Conservation (phyloP, 192 early-diverging fungal genomes). For the Coemansia sp. region DNA sequence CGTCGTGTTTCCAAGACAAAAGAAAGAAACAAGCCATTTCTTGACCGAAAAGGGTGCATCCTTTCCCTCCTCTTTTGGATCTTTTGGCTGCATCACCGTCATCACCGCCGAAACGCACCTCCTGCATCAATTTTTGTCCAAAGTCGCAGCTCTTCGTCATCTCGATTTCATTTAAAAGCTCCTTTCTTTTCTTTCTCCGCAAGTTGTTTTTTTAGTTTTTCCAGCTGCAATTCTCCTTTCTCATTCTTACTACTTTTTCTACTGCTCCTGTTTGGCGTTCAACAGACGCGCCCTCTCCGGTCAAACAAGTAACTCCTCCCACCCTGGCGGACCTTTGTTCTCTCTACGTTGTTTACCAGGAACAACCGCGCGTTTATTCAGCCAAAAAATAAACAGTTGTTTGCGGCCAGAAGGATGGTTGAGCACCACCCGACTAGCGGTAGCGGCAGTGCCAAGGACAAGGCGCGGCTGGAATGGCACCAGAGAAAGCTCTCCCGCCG, state of each 20-base stretch:
- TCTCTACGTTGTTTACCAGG: neutral
- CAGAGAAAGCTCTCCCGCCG: constrained; percentile 26
- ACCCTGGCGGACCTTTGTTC: neutral
- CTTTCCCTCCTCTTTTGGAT: too few relatives aligned
- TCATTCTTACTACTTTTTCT: neutral
- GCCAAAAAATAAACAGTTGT: neutral
- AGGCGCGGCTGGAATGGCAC: constrained; percentile 3
- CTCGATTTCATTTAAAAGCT: too few relatives aligned
- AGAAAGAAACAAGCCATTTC: too few relatives aligned
- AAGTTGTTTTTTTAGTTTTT: too few relatives aligned
- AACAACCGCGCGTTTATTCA: neutral
- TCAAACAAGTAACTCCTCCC: neutral
- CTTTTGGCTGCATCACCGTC: neutral
- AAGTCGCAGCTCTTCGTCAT: too few relatives aligned
- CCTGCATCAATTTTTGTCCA: too few relatives aligned
- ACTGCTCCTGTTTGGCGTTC: neutral
- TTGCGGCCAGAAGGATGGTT: neutral
- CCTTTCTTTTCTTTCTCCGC: too few relatives aligned
- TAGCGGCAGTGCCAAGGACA: constrained; percentile 1
- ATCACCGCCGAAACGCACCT: too few relatives aligned
- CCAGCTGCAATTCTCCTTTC: too few relatives aligned
- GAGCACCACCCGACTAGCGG: neutral
- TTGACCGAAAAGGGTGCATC: too few relatives aligned
- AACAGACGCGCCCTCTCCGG: neutral
- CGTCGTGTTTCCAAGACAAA: neutral